Conservation (phyloP, 140 eudicot species). For the Ambrosia hybrid region DNA sequence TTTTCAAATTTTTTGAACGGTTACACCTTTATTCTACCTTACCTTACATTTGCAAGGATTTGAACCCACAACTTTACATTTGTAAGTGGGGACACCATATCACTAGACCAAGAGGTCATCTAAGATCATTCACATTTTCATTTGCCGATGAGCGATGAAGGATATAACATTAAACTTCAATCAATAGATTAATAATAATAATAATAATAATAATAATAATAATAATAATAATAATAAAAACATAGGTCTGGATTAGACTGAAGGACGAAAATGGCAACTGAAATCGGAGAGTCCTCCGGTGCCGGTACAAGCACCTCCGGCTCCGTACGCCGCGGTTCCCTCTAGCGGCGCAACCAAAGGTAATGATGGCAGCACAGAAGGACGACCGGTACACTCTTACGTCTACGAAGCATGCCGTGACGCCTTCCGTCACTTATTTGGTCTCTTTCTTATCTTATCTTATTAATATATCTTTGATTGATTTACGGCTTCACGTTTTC, state of each 20-base stretch:
- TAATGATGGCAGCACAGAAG: slow-evolving; percentile 98
- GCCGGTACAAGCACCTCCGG: slow-evolving; percentile 23
- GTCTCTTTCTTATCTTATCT: slow-evolving; percentile 35
- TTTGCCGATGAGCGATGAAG: no score
- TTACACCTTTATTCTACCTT: no score
- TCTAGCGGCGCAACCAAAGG: slow-evolving; percentile 89
- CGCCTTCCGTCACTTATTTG: slow-evolving; percentile 94
- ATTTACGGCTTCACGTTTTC: slow-evolving; percentile 12
- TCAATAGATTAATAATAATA: no score
- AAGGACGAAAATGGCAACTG: slow-evolving; percentile 30
- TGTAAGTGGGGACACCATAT: no score
- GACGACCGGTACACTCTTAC: slow-evolving; percentile 96
- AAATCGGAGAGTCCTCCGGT: slow-evolving; percentile 47
- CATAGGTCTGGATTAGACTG: not conserved
- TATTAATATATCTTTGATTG: not conserved
- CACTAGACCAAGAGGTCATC: no score
- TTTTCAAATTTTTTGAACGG: no score
- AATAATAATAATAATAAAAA: no score
- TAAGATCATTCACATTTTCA: no score
- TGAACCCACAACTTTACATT: no score
- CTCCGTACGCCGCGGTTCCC: slow-evolving; percentile 51
- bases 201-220: no score
- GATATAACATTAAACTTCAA: no score
- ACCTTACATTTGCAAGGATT: no score
- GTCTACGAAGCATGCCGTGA: slow-evolving; percentile 98